Evolutionary conservation across 2,329 filamentous ascomycete species (phyloP), one percentile per base, ranked within the genome.

Genomic region (Alternaria sp.): DNA sequence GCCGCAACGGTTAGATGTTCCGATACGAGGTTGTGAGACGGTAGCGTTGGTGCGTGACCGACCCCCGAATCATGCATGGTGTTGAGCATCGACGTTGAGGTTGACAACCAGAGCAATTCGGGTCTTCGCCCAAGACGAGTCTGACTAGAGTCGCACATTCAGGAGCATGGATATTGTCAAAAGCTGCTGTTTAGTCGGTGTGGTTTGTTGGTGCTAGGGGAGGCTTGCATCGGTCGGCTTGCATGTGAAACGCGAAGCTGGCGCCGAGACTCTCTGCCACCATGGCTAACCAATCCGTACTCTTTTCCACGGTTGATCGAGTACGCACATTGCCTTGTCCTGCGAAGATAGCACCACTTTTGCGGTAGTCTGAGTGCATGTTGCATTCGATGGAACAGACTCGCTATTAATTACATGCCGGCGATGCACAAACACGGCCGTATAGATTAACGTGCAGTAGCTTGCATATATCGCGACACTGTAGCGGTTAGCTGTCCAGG

Each of bases 211-310:
- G 36, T 14, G 51, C 61, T 51, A 26, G 39, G 53, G 42, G 34
- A 37, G 56, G 58, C 46, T 59, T 8, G 58, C 40, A 52, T 51
- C 49, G 31, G 8, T 51, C 49, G 31, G 8, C 26, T 31, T 8
- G 51, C 24, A 40, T 28, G 5, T 41, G 61, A 63, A 63, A 63
- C 61, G 33, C 48, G 42, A 49, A 57, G 33, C 23, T 21, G 33
- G 23, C 36, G 55, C 61, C 61, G 59, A 63, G 58, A 53, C 42
- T 7, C 7, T 17, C 17, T 17, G 17, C 17, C 17, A 17, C 17
- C 17, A 17, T 17, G 17, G 17, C 17, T 17, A 17, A 17, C 17
- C 2, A 9, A 17, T 26, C 40, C 23, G 40, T 42, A 13, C 13
- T 42, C 40, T 42, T 24, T 28, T 26, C 17, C n/a, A 28, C 6